Evolutionary conservation across 495 filamentous ascomycete species (phyloP).

Genomic region (Penicillium lividum): DNA sequence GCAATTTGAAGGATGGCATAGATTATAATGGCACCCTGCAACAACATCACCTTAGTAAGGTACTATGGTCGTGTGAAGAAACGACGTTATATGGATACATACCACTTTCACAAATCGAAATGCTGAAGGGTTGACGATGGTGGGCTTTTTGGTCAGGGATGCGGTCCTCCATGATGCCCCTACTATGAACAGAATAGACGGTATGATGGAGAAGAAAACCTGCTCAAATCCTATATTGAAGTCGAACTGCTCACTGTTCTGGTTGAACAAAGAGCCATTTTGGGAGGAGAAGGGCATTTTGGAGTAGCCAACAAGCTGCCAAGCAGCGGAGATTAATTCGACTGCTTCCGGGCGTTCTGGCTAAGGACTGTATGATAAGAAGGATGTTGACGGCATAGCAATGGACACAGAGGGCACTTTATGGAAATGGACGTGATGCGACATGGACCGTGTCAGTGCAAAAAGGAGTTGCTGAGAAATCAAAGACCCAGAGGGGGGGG

Average conservation of each 20-base stretch:
- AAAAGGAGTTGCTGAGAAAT: no score
- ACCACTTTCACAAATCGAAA: constrained; percentile 41
- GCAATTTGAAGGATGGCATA: background rate
- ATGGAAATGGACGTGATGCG: no score
- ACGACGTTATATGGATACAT: constrained; percentile 20
- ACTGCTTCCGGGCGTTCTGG: no score
- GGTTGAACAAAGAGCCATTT: constrained; percentile 8
- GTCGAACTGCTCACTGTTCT: constrained; percentile 37
- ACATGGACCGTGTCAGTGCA: no score
- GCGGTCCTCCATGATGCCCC: constrained; percentile 34
- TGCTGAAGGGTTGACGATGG: constrained; percentile 33
- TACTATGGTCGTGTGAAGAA: no score
- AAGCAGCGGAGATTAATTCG: no score
- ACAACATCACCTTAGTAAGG: background rate
- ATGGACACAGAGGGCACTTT: no score
- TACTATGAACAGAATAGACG: constrained; percentile 40
- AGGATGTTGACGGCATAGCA: no score
- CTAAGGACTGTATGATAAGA: no score
- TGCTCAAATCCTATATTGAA: constrained; percentile 51
- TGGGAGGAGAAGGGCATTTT: constrained; percentile 11
- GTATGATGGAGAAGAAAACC: constrained; percentile 46
- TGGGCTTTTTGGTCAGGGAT: constrained; percentile 32
- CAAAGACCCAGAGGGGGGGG: no score
- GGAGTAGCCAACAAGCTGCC: no score
- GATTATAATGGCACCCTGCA: background rate